Evolutionary conservation across 805 yeast genomes (phyloP).

Genomic region (Candida sithepensis): DNA sequence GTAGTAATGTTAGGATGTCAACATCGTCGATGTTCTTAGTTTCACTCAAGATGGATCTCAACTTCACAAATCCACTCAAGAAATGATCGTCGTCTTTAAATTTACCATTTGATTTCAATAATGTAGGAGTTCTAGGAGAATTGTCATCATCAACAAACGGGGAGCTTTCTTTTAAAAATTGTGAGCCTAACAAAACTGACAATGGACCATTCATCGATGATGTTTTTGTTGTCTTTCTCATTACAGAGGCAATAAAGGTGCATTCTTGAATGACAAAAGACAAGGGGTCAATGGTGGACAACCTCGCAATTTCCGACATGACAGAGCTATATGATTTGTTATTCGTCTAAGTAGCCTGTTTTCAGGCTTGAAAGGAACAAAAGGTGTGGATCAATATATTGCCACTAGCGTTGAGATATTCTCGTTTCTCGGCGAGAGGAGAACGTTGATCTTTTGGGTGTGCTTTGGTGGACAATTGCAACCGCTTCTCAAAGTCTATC

Average conservation of each 20-base stretch:
- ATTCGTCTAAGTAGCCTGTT: background rate
- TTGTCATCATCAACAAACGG: conserved; percentile 28
- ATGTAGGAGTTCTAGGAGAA: conserved; percentile 22
- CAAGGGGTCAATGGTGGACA: conserved; percentile 61
- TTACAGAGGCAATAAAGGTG: conserved; percentile 77
- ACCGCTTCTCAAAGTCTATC: background rate
- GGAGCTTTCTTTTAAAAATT: conserved; percentile 28
- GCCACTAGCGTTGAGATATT: background rate
- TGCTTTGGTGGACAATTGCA: background rate
- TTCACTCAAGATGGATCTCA: conserved; percentile 66
- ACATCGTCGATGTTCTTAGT: conserved; percentile 48
- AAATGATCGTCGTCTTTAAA: conserved; percentile 48
- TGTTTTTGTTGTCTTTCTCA: conserved; percentile 81
- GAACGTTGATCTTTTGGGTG: background rate
- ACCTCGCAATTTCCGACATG: background rate
- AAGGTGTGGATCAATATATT: background rate
- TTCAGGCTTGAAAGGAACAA: background rate
- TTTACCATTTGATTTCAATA: conserved; percentile 27
- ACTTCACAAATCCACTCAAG: conserved; percentile 72
- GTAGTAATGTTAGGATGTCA: conserved; percentile 70
- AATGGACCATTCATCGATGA: conserved; percentile 57
- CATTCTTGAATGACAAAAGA: conserved; percentile 88
- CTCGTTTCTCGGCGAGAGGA: background rate
- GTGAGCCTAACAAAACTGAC: conserved; percentile 77
- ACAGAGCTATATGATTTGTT: background rate